Evolutionary conservation across 345 rosid genomes (phyloP).

Genomic region (Isatis tinctoria): DNA sequence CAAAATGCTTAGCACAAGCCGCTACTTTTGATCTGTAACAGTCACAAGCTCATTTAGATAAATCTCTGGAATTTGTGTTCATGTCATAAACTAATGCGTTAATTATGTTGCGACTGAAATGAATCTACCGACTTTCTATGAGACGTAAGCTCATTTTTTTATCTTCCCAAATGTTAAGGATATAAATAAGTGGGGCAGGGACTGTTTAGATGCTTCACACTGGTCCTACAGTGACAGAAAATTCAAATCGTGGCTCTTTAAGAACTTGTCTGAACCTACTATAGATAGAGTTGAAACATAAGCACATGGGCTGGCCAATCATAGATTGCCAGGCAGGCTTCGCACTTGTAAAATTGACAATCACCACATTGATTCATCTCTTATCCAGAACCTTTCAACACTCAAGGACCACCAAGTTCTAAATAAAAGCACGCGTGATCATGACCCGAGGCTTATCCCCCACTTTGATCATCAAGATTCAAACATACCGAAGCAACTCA

Average conservation of each 20-base stretch:
- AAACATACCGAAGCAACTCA: neutral
- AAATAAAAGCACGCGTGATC: neutral
- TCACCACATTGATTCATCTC: neutral
- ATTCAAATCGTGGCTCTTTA: slow-evolving; percentile 15
- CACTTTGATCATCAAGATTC: slow-evolving; percentile 8
- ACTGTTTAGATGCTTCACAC: neutral
- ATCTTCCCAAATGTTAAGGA: neutral
- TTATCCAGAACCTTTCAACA: neutral
- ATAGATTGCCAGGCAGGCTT: neutral
- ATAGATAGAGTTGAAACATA: neutral
- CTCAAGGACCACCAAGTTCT: slow-evolving; percentile 10
- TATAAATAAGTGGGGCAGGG: neutral
- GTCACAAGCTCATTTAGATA: neutral
- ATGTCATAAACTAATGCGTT: neutral
- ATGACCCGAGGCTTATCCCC: neutral
- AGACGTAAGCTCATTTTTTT: neutral
- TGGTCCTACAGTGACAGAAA: slow-evolving; percentile 28
- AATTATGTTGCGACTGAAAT: neutral
- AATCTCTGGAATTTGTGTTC: neutral
- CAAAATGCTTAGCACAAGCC: slow-evolving; percentile 58
- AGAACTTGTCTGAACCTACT: neutral
- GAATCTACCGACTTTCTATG: neutral
- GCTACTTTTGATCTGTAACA: slow-evolving; percentile 45
- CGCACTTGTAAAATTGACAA: neutral
- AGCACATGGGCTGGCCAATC: slow-evolving; percentile 1